Conservation (phyloP, 371 early-diverging fungal species). For the Lichtheimia ornata region DNA sequence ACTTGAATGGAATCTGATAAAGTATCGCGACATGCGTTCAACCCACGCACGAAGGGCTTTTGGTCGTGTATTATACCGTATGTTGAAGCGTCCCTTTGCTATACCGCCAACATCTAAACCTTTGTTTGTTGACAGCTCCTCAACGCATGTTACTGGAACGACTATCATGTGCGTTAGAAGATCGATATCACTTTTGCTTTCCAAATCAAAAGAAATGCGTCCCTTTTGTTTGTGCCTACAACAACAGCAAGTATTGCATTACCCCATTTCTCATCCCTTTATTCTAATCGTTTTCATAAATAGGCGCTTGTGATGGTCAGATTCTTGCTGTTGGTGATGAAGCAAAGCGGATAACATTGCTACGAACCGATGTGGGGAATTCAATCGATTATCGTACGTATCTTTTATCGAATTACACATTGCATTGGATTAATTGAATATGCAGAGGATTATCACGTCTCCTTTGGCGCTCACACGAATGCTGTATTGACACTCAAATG, state of each 20-base stretch:
- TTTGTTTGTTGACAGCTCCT: constrained; percentile 3
- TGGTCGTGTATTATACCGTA: not conserved
- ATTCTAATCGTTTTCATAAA: not conserved
- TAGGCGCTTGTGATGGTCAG: constrained; percentile 34
- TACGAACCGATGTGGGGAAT: constrained; percentile 53
- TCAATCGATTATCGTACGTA: constrained; percentile 25
- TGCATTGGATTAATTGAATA: not conserved
- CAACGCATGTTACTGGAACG: not conserved
- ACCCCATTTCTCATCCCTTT: constrained; percentile 2
- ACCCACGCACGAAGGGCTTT: not conserved
- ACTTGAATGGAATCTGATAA: not conserved
- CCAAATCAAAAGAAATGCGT: constrained; percentile 10
- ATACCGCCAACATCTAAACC: too few species aligned
- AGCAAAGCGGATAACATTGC: constrained; percentile 53
- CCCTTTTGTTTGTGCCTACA: constrained; percentile 21
- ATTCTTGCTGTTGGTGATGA: constrained; percentile 69
- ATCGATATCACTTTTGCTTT: constrained; percentile 21
- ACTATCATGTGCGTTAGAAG: not conserved
- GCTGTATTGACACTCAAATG: constrained; percentile 65
- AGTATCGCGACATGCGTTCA: not conserved
- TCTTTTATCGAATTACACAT: constrained; percentile 10
- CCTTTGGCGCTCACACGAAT: constrained; percentile 52
- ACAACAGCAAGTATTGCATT: constrained; percentile 13
- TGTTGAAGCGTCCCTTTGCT: too few species aligned
- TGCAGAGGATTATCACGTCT: constrained; percentile 13